Conservation (phyloP, 306 rosid species). For the Prunus kanzakura region DNA sequence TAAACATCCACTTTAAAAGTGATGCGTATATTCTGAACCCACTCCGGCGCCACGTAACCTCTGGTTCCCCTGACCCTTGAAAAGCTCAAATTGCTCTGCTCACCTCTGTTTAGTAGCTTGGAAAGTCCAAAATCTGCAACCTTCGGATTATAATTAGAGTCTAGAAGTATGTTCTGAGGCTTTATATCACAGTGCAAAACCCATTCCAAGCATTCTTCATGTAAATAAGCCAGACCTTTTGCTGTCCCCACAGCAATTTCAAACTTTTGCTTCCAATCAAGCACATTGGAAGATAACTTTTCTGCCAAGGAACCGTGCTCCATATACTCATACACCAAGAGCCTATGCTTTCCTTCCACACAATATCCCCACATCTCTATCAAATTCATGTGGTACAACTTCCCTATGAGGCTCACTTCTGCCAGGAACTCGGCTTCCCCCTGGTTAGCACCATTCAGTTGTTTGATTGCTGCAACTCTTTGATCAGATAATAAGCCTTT, state of each 20-base stretch:
- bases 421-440: slow-evolving; percentile 57
- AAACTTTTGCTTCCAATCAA: slow-evolving; percentile 46
- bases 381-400: slow-evolving; percentile 59
- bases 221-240: slow-evolving; percentile 52
- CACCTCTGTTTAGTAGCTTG: slow-evolving; percentile 35
- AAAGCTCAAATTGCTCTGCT: slow-evolving; percentile 22
- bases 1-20: slow-evolving; percentile 66
- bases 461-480: slow-evolving; percentile 41
- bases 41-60: slow-evolving; percentile 75
- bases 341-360: slow-evolving; percentile 46
- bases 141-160: slow-evolving; percentile 44
- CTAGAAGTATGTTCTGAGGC: slow-evolving; percentile 62
- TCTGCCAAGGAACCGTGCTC: slow-evolving; percentile 44
- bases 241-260: slow-evolving; percentile 50
- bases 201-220: slow-evolving; percentile 69
- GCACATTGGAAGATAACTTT: slow-evolving; percentile 20
- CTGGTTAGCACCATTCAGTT: slow-evolving; percentile 37
- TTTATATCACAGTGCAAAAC: slow-evolving; percentile 66
- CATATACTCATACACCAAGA: slow-evolving; percentile 48
- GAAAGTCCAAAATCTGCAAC: slow-evolving; percentile 64
- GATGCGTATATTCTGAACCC: slow-evolving; percentile 47
- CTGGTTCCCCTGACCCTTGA: slow-evolving; percentile 60
- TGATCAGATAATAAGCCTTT: slow-evolving; percentile 44
- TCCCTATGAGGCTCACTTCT: slow-evolving; percentile 54
- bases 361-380: slow-evolving; percentile 62